Base-by-base conservation (phyloP, 2,329 filamentous ascomycete genomes). In the Clonostachys byssicola region DNA sequence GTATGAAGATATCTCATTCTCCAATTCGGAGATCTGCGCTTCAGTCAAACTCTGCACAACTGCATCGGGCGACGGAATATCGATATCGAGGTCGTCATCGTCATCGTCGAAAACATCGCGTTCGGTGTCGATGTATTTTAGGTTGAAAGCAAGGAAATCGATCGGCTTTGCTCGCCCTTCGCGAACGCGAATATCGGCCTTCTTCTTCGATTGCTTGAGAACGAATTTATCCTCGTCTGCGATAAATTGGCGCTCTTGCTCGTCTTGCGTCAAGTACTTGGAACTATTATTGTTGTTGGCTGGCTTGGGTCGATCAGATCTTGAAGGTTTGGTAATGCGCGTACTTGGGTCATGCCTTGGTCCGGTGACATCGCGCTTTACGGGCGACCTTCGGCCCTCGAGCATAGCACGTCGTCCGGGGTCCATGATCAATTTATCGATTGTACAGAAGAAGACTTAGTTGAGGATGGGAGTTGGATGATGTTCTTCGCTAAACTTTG, bases 181-280 rank as follows among this genome's bases (percentile, higher is more conserved):
- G 56, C 91, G 89, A 42, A 97, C 91, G 39, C 94, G 86, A 56
- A 99, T 95, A 54, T 92, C 89, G 40, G 94, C 92, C 74, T 96
- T 97, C 74, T 95, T 97, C 77, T 97, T 99, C 42, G 92, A 88
- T 70, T 99, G 94, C 67, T 91, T 92, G 60, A 99, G 74, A 48
- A 97, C 94, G 61, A 99, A 99, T 54, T 87, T 85, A 71, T 99
- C 94, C 66, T 99, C 94, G 58, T 95, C 89, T 45, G 92, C 89
- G 17, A 97, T 89, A 77, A 94, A 99, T 60, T 86, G 80, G 23
- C 84, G 77, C 54, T 85, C 87, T 61, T 90, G 86, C 60, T 92
- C 85, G 58, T 91, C 88, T 61, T 90, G 81, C 49, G 86, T 86
- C 51, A 89, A 68, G 56, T 77, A 80, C 46, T 61, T 66, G n/a